Base-by-base conservation (phyloP, 345 rosid species). In the Euphorbia pulcherrima region DNA sequence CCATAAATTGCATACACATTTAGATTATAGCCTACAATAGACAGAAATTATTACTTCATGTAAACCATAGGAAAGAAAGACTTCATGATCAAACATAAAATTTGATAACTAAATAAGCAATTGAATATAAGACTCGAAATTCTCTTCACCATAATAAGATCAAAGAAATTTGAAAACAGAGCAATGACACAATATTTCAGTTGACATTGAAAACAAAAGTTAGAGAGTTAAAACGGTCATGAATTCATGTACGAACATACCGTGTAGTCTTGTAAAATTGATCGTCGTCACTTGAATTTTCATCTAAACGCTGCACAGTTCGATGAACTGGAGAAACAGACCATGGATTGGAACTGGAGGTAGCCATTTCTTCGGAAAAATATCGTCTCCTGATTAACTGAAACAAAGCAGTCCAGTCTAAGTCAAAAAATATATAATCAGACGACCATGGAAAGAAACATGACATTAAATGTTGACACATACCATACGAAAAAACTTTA, bases 331-430 rank as follows among this genome's bases (percentile, higher is more conserved):
- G 78, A 14, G 96, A 83, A 55, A 76, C 29, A 21, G 99, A 83
- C 99, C 99, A 95, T 27, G 92, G 80, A 72, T 77, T 88, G 60
- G 89, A 77, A 70, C 77, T 85, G 60, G 88, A 74, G 37, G 83
- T 73, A n/a, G 96, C 88, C 70, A 75, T 74, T 44, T 90, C 98
- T 8, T 95, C 97, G 33, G 97, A 81, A 76, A 92, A 90, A 71
- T 95, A 95, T 78, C 99, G 86, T 82, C 97, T 80, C 81, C 98
- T 80, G 75, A 95, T 90, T 83, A 95, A 84, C 99, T 95, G 86
- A 59, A 67, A 75, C 48, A 69, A 60, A 39, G 67, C 0, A 53
- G 50, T 21, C 57, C 68, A 75, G 14, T 29, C 12, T 33, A 17
- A 60, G 60, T 60, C 50, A 44, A 62, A 60, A 24, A 70, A 66